Conservation (phyloP, 2,329 filamentous ascomycete species). For the Fusarium euwallaceae region DNA sequence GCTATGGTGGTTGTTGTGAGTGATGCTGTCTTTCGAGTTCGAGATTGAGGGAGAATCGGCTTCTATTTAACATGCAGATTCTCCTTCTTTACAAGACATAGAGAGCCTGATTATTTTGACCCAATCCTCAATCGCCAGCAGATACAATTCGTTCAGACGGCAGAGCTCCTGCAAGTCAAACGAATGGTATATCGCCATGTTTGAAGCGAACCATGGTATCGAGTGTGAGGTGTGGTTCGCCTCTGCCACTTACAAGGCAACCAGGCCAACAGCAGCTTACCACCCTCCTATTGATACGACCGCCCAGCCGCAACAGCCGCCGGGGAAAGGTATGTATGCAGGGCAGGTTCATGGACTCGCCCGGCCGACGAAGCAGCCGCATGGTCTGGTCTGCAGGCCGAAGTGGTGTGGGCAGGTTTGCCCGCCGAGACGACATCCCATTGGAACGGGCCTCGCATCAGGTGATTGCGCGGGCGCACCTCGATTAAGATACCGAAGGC, state of each 20-base stretch:
- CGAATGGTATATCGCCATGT: slow-evolving; percentile 7
- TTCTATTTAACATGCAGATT: slow-evolving; percentile 33
- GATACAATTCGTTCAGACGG: not conserved
- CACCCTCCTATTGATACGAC: not conserved
- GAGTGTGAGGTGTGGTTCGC: slow-evolving; percentile 26
- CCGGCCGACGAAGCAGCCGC: not conserved
- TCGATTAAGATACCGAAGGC: not conserved
- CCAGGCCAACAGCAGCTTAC: not conserved
- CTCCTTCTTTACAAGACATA: not conserved
- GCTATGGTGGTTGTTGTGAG: not conserved
- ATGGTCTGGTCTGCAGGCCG: not conserved
- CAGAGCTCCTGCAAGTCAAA: slow-evolving; percentile 16
- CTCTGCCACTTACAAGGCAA: slow-evolving; percentile 6
- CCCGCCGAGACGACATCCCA: not conserved
- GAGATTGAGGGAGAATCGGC: slow-evolving; percentile 10
- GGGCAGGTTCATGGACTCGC: not conserved
- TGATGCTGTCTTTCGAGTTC: not conserved
- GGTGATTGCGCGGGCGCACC: not conserved
- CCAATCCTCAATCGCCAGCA: not conserved
- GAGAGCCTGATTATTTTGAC: slow-evolving; percentile 2
- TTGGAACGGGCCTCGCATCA: not conserved
- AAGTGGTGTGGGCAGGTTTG: not conserved
- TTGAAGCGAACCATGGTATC: slow-evolving; percentile 10
- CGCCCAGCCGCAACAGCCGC: slow-evolving; percentile 8
- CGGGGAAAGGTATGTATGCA: not conserved